Evolutionary conservation across 2,329 filamentous ascomycete species (phyloP).

Genomic region (Zarea fungicola): DNA sequence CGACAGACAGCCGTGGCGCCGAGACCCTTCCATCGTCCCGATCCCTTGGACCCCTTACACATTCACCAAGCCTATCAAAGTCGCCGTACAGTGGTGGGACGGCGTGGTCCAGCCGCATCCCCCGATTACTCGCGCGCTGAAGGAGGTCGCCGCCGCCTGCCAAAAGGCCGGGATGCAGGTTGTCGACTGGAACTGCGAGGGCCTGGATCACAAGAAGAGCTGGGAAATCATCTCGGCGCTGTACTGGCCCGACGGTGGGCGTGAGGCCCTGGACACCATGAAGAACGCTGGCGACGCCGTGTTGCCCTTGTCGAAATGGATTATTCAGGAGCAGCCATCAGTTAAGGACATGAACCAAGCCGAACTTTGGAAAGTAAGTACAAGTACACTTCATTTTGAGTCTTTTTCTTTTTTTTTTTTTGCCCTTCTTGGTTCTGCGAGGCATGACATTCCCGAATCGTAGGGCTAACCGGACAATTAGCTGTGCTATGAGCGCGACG

Average conservation of each 20-base stretch:
- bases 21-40: slow-evolving; percentile 27
- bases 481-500: slow-evolving; percentile 34
- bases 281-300: slow-evolving; percentile 51
- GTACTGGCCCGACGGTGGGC: slow-evolving; percentile 57
- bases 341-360: slow-evolving; percentile 34
- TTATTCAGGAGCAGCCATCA: slow-evolving; percentile 48
- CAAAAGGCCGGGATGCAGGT: slow-evolving; percentile 45
- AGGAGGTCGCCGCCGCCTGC: slow-evolving; percentile 47
- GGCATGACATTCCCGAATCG: too few species aligned
- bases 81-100: slow-evolving; percentile 58
- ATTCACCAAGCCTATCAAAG: slow-evolving; percentile 42
- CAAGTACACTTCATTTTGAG: not conserved
- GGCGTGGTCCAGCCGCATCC: slow-evolving; percentile 56
- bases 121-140: slow-evolving; percentile 51
- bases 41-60: slow-evolving; percentile 31
- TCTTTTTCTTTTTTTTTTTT: too few species aligned
- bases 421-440: too few species aligned
- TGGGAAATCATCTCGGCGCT: slow-evolving; percentile 39
- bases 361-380: slow-evolving; percentile 35
- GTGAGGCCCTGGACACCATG: slow-evolving; percentile 46
- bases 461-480: not conserved
- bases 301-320: slow-evolving; percentile 53
- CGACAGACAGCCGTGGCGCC: slow-evolving; percentile 27
- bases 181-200: slow-evolving; percentile 46
- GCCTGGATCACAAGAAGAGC: slow-evolving; percentile 46